Base-by-base conservation (phyloP, 139 green algal genomes). In the Zygnema circumcarinatum region DNA sequence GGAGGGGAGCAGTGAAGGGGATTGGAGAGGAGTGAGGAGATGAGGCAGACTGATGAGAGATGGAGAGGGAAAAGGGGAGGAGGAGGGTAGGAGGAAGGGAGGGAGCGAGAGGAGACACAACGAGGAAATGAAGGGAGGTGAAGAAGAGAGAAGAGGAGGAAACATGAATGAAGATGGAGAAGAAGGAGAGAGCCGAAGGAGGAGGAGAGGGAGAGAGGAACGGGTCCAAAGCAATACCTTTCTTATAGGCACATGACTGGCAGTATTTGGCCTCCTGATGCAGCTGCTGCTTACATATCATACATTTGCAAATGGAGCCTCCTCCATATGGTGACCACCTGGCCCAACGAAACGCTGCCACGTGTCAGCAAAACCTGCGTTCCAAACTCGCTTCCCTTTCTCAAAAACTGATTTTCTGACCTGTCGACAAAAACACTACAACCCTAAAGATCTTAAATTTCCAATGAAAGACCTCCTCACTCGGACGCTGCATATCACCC, bases 251-350 rank as follows among this genome's bases (percentile, higher is more conserved):
- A 86, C 87, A 91, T 1, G 40, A 36, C n/a, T 91, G 87, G 86
- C 87, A 91, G 36, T 91, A 91, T 2, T 83, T 90, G 20, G 38
- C 87, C 69, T 91, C 87, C 47, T 91, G 87, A 39, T 91, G 87
- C 1, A 91, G 67, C n/a, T 89, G 56, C 62, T 92, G 86, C 0
- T 91, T 91, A 42, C 87, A 91, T 1, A 89, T 89, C 0, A 53
- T 91, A 85, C 87, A 91, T 42, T 91, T 91, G 0, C 35, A 79
- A 0, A 85, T 53, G 54, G 36, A 33, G 7, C 36, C 41, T 16
- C 22, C n/a, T 0, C 42, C 56, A 81, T 86, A 86, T 22, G 80
- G 80, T 11, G 80, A 74, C 42, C 67, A 86, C 41, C 80, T 86
- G 78, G n/a, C n/a, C n/a, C n/a, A n/a, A n/a, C n/a, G n/a, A n/a